These are phyloP conservation scores for Porogramme epimiltina DNA, from an alignment of 1,284 basidiomycete genomes.

Conservation along the genomic window DNA sequence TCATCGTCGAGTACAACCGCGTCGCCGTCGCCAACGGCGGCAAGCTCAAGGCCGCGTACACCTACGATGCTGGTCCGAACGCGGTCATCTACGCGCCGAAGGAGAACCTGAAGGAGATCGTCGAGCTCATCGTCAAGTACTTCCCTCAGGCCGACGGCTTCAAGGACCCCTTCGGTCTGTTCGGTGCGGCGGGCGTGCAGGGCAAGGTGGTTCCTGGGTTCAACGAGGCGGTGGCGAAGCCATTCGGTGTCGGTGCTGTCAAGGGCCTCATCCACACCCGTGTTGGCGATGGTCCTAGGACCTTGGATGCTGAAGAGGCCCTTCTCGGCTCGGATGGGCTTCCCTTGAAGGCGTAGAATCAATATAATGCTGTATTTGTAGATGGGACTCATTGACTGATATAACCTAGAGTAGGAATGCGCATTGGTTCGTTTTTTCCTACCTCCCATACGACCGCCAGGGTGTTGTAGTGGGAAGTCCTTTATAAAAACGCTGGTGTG, in stretches of 20 bases:
- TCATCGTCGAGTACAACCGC: slow-evolving; percentile 96
- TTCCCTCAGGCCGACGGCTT: slow-evolving; percentile 83
- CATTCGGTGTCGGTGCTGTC: slow-evolving; percentile 75
- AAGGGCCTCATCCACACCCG: slow-evolving; percentile 89
- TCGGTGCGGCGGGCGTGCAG: slow-evolving; percentile 44
- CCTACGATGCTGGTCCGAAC: slow-evolving; percentile 98
- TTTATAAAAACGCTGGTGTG: too few relatives aligned
- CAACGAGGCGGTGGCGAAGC: slow-evolving; percentile 75
- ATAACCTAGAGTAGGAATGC: too few relatives aligned
- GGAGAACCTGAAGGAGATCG: slow-evolving; percentile 77
- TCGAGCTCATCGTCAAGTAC: slow-evolving; percentile 74
- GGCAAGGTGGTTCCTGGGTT: slow-evolving; percentile 69
- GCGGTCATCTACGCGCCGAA: slow-evolving; percentile 94
- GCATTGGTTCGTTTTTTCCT: too few relatives aligned
- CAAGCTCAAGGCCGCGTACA: slow-evolving; percentile 89
- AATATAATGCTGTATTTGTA: background rate
- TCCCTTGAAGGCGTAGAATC: slow-evolving; percentile 40
- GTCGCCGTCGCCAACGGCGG: slow-evolving; percentile 63
- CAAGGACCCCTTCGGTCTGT: slow-evolving; percentile 74
- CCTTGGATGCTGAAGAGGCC: slow-evolving; percentile 54
- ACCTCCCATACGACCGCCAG: too few relatives aligned
- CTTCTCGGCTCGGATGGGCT: slow-evolving; percentile 60
- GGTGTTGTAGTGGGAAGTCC: too few relatives aligned
- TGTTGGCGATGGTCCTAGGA: slow-evolving; percentile 89
- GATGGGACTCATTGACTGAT: background rate